Evolutionary conservation across 176 grass and related monocot species (phyloP).

Genomic region (Lolium perenne): DNA sequence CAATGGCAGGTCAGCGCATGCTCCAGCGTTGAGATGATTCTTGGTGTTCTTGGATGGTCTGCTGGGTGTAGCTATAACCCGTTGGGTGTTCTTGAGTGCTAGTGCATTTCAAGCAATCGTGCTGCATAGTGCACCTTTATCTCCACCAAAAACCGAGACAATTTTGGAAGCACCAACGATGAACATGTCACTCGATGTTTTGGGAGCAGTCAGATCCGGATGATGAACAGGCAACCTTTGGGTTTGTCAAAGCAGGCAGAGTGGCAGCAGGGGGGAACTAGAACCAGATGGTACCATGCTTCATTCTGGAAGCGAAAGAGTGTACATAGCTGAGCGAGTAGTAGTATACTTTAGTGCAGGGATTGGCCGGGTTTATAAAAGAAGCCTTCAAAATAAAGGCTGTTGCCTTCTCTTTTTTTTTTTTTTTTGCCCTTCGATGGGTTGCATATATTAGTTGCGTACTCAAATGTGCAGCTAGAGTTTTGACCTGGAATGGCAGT

Average conservation of each 20-base stretch:
- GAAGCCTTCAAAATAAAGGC: constrained; percentile 27
- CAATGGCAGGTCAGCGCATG: constrained; percentile 67
- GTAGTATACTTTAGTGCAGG: constrained; percentile 51
- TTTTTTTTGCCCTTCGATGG: not conserved
- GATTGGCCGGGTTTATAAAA: constrained; percentile 42
- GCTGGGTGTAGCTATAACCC: constrained; percentile 80
- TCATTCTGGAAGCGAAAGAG: constrained; percentile 37
- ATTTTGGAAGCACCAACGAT: constrained; percentile 32
- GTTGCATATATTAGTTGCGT: constrained; percentile 33
- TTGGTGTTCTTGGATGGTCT: constrained; percentile 84
- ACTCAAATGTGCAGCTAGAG: constrained; percentile 44
- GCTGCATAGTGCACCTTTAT: not conserved
- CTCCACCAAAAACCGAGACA: not conserved
- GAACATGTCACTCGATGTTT: constrained; percentile 15
- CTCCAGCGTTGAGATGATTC: constrained; percentile 68
- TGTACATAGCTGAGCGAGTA: constrained; percentile 69
- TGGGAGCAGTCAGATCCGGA: constrained; percentile 12
- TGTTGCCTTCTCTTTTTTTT: not conserved
- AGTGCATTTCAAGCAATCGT: constrained; percentile 20
- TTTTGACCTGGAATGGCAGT: constrained; percentile 49
- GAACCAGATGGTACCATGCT: constrained; percentile 33
- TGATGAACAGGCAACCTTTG: constrained; percentile 25
- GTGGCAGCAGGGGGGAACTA: constrained; percentile 23
- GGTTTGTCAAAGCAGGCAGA: constrained; percentile 36
- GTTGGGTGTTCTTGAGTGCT: constrained; percentile 64